Evolutionary conservation across 2,329 filamentous ascomycete genomes (phyloP).

Genomic region (Alternaria arbusti): DNA sequence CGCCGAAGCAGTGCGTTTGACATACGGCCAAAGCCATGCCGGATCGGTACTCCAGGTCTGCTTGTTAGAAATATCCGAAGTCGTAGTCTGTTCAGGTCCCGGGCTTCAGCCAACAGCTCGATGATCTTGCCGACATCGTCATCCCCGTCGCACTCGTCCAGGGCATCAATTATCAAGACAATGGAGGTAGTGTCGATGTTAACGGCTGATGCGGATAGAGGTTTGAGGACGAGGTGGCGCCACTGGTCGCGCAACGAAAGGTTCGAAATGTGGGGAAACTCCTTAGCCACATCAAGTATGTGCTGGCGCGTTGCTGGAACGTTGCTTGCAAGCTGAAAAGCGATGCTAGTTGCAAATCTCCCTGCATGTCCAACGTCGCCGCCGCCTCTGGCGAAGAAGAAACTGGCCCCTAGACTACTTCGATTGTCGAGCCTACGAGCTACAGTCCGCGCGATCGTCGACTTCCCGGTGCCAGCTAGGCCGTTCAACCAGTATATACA

Average conservation of each 20-base stretch:
- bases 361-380: conserved; percentile 14
- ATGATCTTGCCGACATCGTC: conserved; percentile 17
- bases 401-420: conserved; percentile 19
- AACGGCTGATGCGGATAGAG: too few species aligned
- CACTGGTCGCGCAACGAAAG: too few species aligned
- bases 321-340: conserved; percentile 12
- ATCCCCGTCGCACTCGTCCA: conserved; percentile 41
- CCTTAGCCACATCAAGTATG: conserved; percentile 12
- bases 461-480: conserved; percentile 43
- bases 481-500: conserved; percentile 41
- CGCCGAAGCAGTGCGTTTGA: conserved; percentile 5
- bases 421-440: conserved; percentile 18
- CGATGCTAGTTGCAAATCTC: conserved; percentile 22
- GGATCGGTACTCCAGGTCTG: conserved; percentile 23
- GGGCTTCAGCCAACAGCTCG: conserved; percentile 13
- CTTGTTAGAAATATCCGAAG: conserved; percentile 26
- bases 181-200: too few species aligned
- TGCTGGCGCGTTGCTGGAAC: background rate
- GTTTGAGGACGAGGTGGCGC: too few species aligned
- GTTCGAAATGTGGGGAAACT: background rate
- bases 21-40: conserved; percentile 13
- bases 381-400: conserved; percentile 26
- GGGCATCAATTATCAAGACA: conserved; percentile 32
- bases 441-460: conserved; percentile 37
- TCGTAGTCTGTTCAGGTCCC: background rate